These are phyloP conservation scores for Acanthamoeba healyi DNA, from an alignment of 208 protist genomes.

Conservation along the genomic window DNA sequence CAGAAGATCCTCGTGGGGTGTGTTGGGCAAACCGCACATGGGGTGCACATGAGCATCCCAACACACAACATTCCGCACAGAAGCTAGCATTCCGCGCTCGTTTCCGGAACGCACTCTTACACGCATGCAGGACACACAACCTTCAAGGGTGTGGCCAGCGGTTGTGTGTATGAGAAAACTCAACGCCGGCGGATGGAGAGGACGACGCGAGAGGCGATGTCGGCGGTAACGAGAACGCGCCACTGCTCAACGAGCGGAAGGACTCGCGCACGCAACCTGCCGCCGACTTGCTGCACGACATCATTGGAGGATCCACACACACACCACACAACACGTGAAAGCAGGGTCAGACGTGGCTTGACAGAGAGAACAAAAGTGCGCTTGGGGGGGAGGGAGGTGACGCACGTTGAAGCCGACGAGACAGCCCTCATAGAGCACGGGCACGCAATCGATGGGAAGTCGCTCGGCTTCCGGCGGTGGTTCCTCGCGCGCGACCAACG, in stretches of 20 bases:
- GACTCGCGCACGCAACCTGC: not conserved
- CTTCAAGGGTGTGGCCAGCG: too few species aligned
- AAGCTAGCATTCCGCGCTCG: too few species aligned
- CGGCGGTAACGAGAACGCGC: constrained; percentile 5
- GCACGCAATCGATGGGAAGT: not conserved
- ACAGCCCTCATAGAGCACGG: constrained; percentile 11
- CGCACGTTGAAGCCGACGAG: constrained; percentile 45
- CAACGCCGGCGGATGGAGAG: not conserved
- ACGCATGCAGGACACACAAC: too few species aligned
- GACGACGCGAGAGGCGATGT: constrained; percentile 14
- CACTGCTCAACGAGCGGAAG: constrained; percentile 5
- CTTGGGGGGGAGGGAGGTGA: not conserved
- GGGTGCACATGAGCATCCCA: too few species aligned
- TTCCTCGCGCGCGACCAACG: not conserved
- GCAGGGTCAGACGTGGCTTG: not conserved
- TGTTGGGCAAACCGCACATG: too few species aligned
- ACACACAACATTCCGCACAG: too few species aligned
- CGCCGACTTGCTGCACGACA: constrained; percentile 27
- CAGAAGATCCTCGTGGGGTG: too few species aligned
- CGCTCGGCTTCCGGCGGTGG: not conserved
- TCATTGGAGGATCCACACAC: too few species aligned
- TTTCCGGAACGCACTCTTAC: too few species aligned
- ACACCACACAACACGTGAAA: not conserved
- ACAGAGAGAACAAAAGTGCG: not conserved
- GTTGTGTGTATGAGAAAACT: too few species aligned